Conservation (phyloP, 208 protist species). For the Strigomonas culicis region DNA sequence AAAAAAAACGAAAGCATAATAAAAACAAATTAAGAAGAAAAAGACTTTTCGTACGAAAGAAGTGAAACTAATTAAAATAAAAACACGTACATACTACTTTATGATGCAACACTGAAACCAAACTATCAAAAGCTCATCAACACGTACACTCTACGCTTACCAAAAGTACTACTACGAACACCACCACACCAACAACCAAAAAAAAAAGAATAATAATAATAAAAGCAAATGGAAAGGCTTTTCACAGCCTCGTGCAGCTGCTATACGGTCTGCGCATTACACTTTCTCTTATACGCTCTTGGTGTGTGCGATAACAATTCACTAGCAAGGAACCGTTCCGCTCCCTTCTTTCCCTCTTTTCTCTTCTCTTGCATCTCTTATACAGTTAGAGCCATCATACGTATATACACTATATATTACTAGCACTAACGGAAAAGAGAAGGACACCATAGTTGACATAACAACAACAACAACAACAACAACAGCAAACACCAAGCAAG, state of each 20-base stretch:
- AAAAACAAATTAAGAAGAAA: slow-evolving; percentile 1
- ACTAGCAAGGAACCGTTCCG: background rate
- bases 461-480: slow-evolving; percentile 5
- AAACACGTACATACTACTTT: background rate
- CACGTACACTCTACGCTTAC: no score
- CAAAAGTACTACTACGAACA: no score
- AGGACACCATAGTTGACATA: slow-evolving; percentile 4
- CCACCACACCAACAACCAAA: background rate
- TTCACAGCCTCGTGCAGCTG: background rate
- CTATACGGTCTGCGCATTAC: background rate
- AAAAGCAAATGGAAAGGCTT: slow-evolving; percentile 5
- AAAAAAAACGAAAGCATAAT: background rate
- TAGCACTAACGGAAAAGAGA: slow-evolving; percentile 4
- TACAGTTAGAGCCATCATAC: background rate
- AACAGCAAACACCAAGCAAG: slow-evolving; percentile 1
- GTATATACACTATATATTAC: background rate
- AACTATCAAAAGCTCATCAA: slow-evolving; percentile 4
- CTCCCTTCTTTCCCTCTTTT: background rate
- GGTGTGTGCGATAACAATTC: slow-evolving; percentile 9
- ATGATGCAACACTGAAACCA: background rate
- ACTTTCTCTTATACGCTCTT: background rate
- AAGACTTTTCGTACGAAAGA: background rate
- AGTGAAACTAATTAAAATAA: background rate
- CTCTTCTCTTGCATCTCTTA: slow-evolving; percentile 4
- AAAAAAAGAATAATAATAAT: background rate